Evolutionary conservation across 345 rosid species (phyloP).

Genomic region (Turritis glabra): DNA sequence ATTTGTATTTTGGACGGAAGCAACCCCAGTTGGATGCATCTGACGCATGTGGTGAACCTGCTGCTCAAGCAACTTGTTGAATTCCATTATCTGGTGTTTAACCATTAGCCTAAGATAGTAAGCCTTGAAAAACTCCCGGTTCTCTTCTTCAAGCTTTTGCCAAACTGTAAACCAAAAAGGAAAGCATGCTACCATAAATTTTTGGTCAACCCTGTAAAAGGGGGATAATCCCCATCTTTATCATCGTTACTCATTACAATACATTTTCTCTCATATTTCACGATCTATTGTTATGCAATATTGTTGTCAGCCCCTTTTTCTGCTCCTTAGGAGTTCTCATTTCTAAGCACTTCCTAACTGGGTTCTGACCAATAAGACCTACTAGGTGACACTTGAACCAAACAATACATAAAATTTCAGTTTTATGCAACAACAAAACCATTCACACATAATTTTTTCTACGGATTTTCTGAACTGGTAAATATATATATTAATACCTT

Average conservation of each 20-base stretch:
- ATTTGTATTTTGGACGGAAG: conserved; percentile 63
- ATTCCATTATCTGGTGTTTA: conserved; percentile 89
- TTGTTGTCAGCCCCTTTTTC: neutral
- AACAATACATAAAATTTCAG: neutral
- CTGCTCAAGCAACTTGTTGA: conserved; percentile 91
- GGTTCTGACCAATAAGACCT: neutral
- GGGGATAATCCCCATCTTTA: neutral
- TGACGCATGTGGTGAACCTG: conserved; percentile 84
- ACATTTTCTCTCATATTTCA: conserved; percentile 1
- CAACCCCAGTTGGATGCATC: conserved; percentile 61
- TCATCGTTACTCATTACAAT: neutral
- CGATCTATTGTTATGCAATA: neutral
- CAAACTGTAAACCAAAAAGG: conserved; percentile 62
- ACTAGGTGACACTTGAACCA: neutral
- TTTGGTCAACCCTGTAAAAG: neutral
- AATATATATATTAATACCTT: neutral
- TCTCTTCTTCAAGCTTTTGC: conserved; percentile 99
- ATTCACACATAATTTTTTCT: neutral
- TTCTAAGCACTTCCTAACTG: neutral
- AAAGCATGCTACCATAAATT: neutral
- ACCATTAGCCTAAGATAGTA: conserved; percentile 87
- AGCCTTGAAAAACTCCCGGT: conserved; percentile 86
- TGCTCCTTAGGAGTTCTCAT: neutral
- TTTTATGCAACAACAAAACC: neutral
- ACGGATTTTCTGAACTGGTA: neutral